phyloP scores from a whole-genome alignment of 129 eudicot species.

The Deinandra increscens region DNA sequence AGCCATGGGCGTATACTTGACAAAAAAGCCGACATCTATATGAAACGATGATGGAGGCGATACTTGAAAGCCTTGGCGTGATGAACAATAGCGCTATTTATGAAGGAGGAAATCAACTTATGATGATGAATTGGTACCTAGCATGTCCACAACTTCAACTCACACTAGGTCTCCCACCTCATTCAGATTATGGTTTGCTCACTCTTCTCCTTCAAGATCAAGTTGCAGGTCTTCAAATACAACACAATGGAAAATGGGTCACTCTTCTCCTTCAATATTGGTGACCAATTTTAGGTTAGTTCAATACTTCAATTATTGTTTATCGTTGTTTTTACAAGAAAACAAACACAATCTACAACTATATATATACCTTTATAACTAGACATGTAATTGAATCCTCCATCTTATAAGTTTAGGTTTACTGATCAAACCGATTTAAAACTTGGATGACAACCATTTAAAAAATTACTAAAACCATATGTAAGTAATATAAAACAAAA shows the following conservation, averaged over 20 bases:
- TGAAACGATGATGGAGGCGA: not conserved
- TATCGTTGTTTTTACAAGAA: too few relatives aligned
- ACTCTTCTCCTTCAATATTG: constrained; percentile 66
- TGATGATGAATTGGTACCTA: constrained; percentile 57
- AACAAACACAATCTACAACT: too few relatives aligned
- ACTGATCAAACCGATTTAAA: too few relatives aligned
- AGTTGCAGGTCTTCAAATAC: constrained; percentile 63
- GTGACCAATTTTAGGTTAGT: constrained; percentile 67
- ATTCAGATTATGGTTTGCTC: constrained; percentile 65
- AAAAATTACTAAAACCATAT: too few relatives aligned
- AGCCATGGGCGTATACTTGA: constrained; percentile 38
- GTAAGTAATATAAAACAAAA: too few relatives aligned
- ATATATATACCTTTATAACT: too few relatives aligned
- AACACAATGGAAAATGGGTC: constrained; percentile 44
- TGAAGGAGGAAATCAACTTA: constrained; percentile 49
- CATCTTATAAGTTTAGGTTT: too few relatives aligned
- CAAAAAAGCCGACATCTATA: constrained; percentile 38
- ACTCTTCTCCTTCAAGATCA: constrained; percentile 69
- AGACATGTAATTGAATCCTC: too few relatives aligned
- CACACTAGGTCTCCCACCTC: constrained; percentile 72
- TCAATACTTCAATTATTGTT: too few relatives aligned
- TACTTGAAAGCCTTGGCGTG: constrained; percentile 49
- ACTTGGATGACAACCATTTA: too few relatives aligned
- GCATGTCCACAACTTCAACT: constrained; percentile 63
- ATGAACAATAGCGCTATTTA: not conserved